phyloP scores from a whole-genome alignment of 2,329 filamentous ascomycete species.

The Scytalidium lignicola region DNA sequence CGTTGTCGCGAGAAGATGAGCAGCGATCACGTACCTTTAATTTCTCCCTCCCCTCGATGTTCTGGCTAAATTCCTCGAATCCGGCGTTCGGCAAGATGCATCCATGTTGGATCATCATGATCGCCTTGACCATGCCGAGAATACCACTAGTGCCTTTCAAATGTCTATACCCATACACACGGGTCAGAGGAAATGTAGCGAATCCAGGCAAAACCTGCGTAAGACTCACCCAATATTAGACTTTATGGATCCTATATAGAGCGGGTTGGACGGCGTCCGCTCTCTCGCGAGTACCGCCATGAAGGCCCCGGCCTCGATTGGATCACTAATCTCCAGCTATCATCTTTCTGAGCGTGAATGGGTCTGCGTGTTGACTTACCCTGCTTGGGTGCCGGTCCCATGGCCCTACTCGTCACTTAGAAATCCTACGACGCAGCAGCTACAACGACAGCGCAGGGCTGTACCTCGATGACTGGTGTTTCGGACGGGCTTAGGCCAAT shows the following conservation, averaged over 20 bases:
- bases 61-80: constrained; percentile 20
- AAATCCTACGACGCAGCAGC: no score
- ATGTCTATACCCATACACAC: constrained; percentile 11
- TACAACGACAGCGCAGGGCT: no score
- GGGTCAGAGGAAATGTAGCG: neutral
- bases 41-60: constrained; percentile 10
- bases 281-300: constrained; percentile 16
- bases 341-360: no score
- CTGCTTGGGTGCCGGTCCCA: no score
- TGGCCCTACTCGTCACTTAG: no score
- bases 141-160: constrained; percentile 23
- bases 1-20: no score
- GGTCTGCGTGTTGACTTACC: no score
- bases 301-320: constrained; percentile 12
- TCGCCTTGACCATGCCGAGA: constrained; percentile 22
- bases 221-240: constrained; percentile 14
- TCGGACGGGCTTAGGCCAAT: no score
- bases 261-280: constrained; percentile 15
- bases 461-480: no score
- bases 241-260: constrained; percentile 24
- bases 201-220: neutral
- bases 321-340: no score
- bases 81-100: constrained; percentile 21
- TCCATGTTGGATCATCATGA: constrained; percentile 22
- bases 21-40: no score